Conservation (phyloP, 441 rosid genomes). For the Populus hybrid region DNA sequence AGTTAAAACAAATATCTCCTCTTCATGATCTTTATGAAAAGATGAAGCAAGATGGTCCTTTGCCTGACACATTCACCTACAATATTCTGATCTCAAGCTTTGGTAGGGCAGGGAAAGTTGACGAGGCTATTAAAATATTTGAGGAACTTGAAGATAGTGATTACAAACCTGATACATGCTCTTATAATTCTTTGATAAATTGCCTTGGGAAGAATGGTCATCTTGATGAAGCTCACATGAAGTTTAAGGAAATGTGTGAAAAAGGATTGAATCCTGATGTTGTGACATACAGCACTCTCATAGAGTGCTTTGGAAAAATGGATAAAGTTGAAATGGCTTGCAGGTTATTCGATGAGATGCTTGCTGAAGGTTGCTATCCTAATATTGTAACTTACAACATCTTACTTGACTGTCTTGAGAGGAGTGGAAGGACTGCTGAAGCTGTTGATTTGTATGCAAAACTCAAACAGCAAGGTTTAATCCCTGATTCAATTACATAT, state of each 20-base stretch:
- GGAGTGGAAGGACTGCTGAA: slow-evolving; percentile 73
- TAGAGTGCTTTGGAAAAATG: slow-evolving; percentile 92
- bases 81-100: slow-evolving; percentile 83
- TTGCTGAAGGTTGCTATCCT: slow-evolving; percentile 69
- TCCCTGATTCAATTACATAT: slow-evolving; percentile 86
- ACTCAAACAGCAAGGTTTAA: slow-evolving; percentile 80
- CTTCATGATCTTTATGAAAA: slow-evolving; percentile 68
- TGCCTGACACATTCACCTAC: slow-evolving; percentile 74
- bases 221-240: slow-evolving; percentile 93
- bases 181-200: slow-evolving; percentile 86
- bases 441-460: slow-evolving; percentile 82
- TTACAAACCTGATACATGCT: slow-evolving; percentile 69
- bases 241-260: slow-evolving; percentile 90
- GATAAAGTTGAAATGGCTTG: slow-evolving; percentile 89
- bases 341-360: slow-evolving; percentile 77
- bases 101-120: slow-evolving; percentile 67
- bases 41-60: slow-evolving; percentile 74
- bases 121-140: slow-evolving; percentile 60
- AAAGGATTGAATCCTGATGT: slow-evolving; percentile 81
- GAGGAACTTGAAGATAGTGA: slow-evolving; percentile 80
- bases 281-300: slow-evolving; percentile 84
- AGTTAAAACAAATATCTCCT: slow-evolving; percentile 64
- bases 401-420: slow-evolving; percentile 69
- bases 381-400: slow-evolving; percentile 89
- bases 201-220: slow-evolving; percentile 92